Evolutionary conservation across 2,329 filamentous ascomycete species (phyloP).

Genomic region (Aspergillus tubingensis): DNA sequence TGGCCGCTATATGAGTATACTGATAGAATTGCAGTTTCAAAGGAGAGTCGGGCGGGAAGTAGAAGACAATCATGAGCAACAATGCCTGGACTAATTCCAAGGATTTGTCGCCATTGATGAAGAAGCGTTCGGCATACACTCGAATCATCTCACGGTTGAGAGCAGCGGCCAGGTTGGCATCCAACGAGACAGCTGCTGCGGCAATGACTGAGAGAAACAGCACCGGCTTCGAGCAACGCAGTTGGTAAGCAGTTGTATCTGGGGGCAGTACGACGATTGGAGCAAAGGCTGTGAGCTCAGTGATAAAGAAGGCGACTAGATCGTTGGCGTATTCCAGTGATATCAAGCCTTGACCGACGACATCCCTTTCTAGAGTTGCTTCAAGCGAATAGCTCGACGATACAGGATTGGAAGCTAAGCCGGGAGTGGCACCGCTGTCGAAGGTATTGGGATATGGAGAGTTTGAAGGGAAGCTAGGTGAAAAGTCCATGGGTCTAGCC

Average conservation of each 20-base stretch:
- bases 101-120: constrained; percentile 54
- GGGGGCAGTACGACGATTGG: constrained; percentile 33
- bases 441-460: constrained; percentile 23
- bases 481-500: constrained; percentile 26
- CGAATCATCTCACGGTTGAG: constrained; percentile 53
- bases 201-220: constrained; percentile 73
- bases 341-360: constrained; percentile 36
- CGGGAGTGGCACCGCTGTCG: constrained; percentile 22
- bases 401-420: constrained; percentile 23
- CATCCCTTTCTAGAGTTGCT: constrained; percentile 23
- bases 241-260: constrained; percentile 31
- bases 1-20: constrained; percentile 54
- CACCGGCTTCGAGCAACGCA: constrained; percentile 55
- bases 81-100: constrained; percentile 55
- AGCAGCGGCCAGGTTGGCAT: constrained; percentile 45
- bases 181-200: constrained; percentile 60
- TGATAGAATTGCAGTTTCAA: constrained; percentile 54
- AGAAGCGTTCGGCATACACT: constrained; percentile 51
- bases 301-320: constrained; percentile 34
- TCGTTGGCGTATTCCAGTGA: constrained; percentile 35
- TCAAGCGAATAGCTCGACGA: constrained; percentile 24
- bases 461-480: constrained; percentile 23
- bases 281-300: constrained; percentile 33
- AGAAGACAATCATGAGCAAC: constrained; percentile 52
- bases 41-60: constrained; percentile 52